phyloP scores from a whole-genome alignment of 2,329 filamentous ascomycete genomes.

The Karstenula rhodostoma region DNA sequence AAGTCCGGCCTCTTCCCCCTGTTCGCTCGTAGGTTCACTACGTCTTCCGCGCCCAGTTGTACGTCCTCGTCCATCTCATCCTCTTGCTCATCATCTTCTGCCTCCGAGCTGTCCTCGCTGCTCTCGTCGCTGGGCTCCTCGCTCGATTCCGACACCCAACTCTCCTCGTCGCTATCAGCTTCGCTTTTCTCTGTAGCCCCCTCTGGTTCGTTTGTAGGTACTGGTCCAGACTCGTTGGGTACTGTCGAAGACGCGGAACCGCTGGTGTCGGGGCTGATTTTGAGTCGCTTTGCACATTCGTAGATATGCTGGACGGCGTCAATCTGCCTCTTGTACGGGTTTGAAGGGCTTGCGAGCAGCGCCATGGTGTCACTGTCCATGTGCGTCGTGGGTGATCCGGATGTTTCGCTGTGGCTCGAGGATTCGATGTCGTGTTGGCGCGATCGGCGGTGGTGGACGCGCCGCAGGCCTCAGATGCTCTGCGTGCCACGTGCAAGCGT shows the following conservation, averaged over 20 bases:
- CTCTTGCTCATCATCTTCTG: conserved; percentile 20
- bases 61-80: conserved; percentile 14
- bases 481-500: neutral
- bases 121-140: conserved; percentile 49
- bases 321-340: conserved; percentile 12
- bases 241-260: conserved; percentile 31
- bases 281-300: conserved; percentile 36
- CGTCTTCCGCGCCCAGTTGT: conserved; percentile 19
- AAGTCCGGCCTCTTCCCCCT: conserved; percentile 43
- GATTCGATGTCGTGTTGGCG: neutral
- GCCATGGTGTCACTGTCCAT: conserved; percentile 11
- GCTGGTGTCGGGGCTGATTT: conserved; percentile 30
- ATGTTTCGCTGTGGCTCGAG: neutral
- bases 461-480: neutral
- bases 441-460: neutral
- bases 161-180: conserved; percentile 32
- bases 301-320: conserved; percentile 11
- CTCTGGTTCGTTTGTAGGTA: conserved; percentile 27
- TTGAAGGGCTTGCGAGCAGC: conserved; percentile 8
- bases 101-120: conserved; percentile 32
- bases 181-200: conserved; percentile 32
- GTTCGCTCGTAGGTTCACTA: conserved; percentile 41
- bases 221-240: conserved; percentile 29
- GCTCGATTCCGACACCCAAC: conserved; percentile 45
- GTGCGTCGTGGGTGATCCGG: neutral